phyloP scores from a whole-genome alignment of 2,329 filamentous ascomycete genomes.

The Berkeleyomyces basicola region DNA sequence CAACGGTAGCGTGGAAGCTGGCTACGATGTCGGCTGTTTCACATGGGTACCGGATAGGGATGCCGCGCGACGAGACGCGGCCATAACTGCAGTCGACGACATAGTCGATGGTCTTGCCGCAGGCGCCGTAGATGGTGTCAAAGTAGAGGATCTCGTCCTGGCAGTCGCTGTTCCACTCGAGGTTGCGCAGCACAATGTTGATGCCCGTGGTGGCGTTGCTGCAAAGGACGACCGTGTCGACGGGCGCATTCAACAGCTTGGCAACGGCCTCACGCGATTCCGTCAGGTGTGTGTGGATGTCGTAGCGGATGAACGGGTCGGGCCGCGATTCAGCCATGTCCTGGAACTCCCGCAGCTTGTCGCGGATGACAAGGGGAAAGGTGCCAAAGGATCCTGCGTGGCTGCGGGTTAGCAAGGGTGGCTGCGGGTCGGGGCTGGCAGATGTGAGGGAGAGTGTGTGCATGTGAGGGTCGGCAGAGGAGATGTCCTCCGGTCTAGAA shows the following conservation, averaged over 20 bases:
- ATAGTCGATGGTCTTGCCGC: slow-evolving; percentile 55
- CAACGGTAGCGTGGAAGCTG: slow-evolving; percentile 43
- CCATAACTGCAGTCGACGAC: slow-evolving; percentile 47
- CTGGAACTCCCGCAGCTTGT: slow-evolving; percentile 46
- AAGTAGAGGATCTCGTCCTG: slow-evolving; percentile 69
- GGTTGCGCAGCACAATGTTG: slow-evolving; percentile 64
- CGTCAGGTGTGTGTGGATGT: slow-evolving; percentile 45
- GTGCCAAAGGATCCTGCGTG: slow-evolving; percentile 59
- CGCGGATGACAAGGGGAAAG: slow-evolving; percentile 45
- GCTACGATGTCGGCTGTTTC: slow-evolving; percentile 49
- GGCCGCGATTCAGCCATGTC: slow-evolving; percentile 49
- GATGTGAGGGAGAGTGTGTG: slow-evolving; percentile 7
- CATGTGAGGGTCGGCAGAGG: not conserved
- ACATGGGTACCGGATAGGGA: slow-evolving; percentile 51
- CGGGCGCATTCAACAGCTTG: slow-evolving; percentile 45
- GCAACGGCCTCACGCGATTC: slow-evolving; percentile 48
- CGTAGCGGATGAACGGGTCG: slow-evolving; percentile 60
- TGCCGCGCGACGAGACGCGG: slow-evolving; percentile 30
- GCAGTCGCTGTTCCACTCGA: slow-evolving; percentile 50
- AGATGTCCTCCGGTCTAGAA: not conserved
- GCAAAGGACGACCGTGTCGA: slow-evolving; percentile 56
- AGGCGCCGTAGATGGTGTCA: slow-evolving; percentile 60
- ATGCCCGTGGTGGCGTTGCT: slow-evolving; percentile 64
- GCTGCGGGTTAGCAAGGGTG: slow-evolving; percentile 10
- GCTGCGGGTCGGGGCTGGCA: slow-evolving; percentile 2